phyloP scores from a whole-genome alignment of 495 filamentous ascomycete species.

The Hypoxylon perforatum region DNA sequence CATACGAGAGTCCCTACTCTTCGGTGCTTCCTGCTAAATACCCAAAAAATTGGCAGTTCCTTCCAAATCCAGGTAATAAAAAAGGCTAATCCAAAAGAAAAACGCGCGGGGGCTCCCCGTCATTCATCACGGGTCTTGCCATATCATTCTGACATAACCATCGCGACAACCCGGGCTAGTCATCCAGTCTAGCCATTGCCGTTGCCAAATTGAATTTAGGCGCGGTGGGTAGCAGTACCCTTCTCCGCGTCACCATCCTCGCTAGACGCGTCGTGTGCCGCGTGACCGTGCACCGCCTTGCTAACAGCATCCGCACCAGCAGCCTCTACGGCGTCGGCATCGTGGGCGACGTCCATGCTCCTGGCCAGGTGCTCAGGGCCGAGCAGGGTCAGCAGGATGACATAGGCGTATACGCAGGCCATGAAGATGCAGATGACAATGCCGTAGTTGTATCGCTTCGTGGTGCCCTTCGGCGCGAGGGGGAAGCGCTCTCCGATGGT shows the following conservation, averaged over 20 bases:
- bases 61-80: background rate
- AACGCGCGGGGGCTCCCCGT: conserved; percentile 1
- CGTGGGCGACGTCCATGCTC: conserved; percentile 73
- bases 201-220: conserved; percentile 13
- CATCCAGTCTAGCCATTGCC: background rate
- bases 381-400: conserved; percentile 76
- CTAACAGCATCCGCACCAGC: conserved; percentile 51
- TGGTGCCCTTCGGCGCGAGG: conserved; percentile 62
- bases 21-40: conserved; percentile 7
- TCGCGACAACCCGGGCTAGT: background rate
- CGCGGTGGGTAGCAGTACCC: conserved; percentile 28
- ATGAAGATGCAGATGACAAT: conserved; percentile 94
- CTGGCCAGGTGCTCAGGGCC: conserved; percentile 79
- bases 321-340: conserved; percentile 71
- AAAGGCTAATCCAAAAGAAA: conserved; percentile 10
- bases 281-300: conserved; percentile 23
- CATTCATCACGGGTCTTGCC: background rate
- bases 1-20: conserved; percentile 15
- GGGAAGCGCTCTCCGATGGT: conserved; percentile 86
- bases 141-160: background rate
- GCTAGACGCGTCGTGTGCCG: conserved; percentile 21
- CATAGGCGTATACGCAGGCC: conserved; percentile 89
- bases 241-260: conserved; percentile 45
- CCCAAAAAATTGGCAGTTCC: background rate
- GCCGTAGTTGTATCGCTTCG: conserved; percentile 79